phyloP scores from a whole-genome alignment of 139 green algal species.

The Mychonastes homosphaera region DNA sequence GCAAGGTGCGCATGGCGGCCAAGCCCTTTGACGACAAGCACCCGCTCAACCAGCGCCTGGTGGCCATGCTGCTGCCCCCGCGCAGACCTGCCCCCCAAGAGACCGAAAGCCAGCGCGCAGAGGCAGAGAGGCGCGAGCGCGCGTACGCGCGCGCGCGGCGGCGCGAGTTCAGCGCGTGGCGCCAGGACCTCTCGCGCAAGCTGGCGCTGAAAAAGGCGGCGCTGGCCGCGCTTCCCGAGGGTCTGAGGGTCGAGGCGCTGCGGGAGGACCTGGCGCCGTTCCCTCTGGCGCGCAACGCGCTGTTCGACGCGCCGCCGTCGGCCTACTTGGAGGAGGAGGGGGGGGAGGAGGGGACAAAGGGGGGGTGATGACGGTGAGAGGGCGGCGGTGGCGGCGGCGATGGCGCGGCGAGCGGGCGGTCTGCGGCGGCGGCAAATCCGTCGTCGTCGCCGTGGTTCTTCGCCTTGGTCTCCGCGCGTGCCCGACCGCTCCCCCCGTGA shows the following conservation, averaged over 20 bases:
- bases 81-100: neutral
- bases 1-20: conserved; percentile 8
- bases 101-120: neutral
- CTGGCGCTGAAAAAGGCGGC: conserved; percentile 14
- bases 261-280: conserved; percentile 12
- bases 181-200: neutral
- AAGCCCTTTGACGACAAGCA: conserved; percentile 20
- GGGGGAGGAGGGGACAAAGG: too few species aligned
- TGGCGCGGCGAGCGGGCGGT: too few species aligned
- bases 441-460: too few species aligned
- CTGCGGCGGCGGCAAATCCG: too few species aligned
- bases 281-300: conserved; percentile 14
- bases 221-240: conserved; percentile 4
- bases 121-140: neutral
- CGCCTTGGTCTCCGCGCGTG: too few species aligned
- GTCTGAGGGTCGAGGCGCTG: conserved; percentile 2
- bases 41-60: conserved; percentile 12
- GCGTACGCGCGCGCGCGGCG: conserved; percentile 4
- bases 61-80: conserved; percentile 15
- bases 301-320: conserved; percentile 18
- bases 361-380: too few species aligned
- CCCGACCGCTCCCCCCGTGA: too few species aligned
- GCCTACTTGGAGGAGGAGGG: conserved; percentile 10
- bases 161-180: conserved; percentile 7
- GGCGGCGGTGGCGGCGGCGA: neutral